Evolutionary conservation across 257 asterid species (phyloP).

Genomic region (Primulina huaijiensis): DNA sequence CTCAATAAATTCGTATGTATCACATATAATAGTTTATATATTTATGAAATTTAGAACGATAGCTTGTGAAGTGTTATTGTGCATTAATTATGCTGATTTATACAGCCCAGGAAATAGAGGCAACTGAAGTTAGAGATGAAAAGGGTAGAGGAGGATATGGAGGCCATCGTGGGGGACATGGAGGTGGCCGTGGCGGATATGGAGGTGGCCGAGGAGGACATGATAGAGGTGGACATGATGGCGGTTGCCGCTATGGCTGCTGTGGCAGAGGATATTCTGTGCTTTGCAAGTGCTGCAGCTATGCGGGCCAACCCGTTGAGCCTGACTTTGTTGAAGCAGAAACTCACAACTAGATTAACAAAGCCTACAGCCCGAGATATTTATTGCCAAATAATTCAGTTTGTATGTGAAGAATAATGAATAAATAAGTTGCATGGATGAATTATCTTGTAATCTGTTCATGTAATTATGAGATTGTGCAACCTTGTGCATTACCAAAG

Average conservation of each 20-base stretch:
- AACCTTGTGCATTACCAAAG: no score
- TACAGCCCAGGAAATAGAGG: no score
- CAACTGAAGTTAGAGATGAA: background rate
- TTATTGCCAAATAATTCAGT: background rate
- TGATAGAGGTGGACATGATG: background rate
- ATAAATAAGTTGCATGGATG: background rate
- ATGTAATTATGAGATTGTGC: background rate
- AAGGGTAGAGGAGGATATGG: background rate
- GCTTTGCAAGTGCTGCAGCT: background rate
- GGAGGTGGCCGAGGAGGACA: background rate
- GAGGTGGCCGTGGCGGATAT: background rate
- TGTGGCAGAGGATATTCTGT: background rate
- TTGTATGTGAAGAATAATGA: background rate
- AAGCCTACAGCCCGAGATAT: no score
- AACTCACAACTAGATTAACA: background rate
- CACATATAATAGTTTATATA: no score
- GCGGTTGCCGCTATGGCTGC: background rate
- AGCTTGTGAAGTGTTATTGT: no score
- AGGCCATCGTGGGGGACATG: background rate
- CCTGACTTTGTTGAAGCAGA: background rate
- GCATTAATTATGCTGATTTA: no score
- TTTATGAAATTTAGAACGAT: no score
- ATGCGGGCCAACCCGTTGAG: background rate
- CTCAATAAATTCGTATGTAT: no score
- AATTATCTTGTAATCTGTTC: background rate